Conservation (phyloP, 805 yeast genomes). For the Yueomyces sinensis region DNA sequence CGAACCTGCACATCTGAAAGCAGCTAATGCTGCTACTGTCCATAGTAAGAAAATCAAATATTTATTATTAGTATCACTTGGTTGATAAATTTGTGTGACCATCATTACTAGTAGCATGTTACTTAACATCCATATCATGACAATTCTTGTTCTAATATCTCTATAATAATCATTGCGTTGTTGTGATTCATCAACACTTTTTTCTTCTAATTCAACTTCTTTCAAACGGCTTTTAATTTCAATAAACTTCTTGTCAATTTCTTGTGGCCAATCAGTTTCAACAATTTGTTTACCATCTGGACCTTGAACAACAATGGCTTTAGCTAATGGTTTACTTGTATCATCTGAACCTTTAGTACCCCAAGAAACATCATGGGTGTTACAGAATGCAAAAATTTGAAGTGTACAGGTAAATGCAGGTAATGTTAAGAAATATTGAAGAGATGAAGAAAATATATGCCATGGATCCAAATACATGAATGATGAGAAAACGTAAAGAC, state of each 20-base stretch:
- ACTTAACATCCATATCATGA: constrained; percentile 82
- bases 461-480: constrained; percentile 86
- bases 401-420: constrained; percentile 88
- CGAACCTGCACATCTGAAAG: constrained; percentile 76
- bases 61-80: constrained; percentile 53
- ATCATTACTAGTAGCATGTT: constrained; percentile 77
- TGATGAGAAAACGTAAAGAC: constrained; percentile 73
- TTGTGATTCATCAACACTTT: constrained; percentile 18
- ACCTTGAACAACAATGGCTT: constrained; percentile 68
- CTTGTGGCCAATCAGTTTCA: constrained; percentile 35
- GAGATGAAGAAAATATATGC: constrained; percentile 81
- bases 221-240: constrained; percentile 26
- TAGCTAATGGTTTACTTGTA: constrained; percentile 56
- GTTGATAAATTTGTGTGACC: constrained; percentile 66
- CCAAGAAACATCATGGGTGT: constrained; percentile 98
- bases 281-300: constrained; percentile 78
- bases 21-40: constrained; percentile 80
- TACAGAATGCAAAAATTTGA: constrained; percentile 94
- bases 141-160: constrained; percentile 89
- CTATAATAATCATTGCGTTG: constrained; percentile 75
- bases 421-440: constrained; percentile 77
- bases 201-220: constrained; percentile 21
- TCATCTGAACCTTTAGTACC: constrained; percentile 94
- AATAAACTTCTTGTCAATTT: constrained; percentile 24
- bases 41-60: constrained; percentile 78